Conservation (phyloP, 352 stramenopile species). For the Phytopythium boreale region DNA sequence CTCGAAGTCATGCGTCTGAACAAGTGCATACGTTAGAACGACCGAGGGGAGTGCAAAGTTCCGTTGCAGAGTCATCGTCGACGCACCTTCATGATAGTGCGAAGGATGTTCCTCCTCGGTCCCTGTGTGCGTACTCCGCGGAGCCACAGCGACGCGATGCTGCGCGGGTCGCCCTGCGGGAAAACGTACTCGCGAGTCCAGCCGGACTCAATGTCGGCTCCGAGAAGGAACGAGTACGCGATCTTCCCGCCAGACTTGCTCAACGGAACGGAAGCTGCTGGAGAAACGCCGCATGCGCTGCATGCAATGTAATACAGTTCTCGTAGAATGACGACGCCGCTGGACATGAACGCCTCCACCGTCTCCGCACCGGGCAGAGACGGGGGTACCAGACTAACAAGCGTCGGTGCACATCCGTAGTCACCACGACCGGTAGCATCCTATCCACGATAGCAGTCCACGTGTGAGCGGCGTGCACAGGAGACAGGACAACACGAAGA, state of each 20-base stretch:
- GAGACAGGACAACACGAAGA: too few relatives aligned
- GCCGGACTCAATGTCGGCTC: background rate
- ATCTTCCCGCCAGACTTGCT: background rate
- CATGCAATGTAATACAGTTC: slow-evolving; percentile 8
- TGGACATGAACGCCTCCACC: background rate
- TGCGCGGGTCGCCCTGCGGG: background rate
- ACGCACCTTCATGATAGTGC: slow-evolving; percentile 1
- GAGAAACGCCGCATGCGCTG: background rate
- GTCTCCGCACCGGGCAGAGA: background rate
- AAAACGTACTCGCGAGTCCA: slow-evolving; percentile 1
- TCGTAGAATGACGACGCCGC: background rate
- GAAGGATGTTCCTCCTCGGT: background rate
- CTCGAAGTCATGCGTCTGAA: background rate
- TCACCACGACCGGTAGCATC: background rate
- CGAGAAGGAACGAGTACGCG: slow-evolving; percentile 5
- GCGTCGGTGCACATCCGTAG: too few relatives aligned
- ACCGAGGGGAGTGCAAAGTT: background rate
- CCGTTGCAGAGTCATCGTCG: background rate
- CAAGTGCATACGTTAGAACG: too few relatives aligned
- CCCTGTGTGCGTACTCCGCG: background rate
- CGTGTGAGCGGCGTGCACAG: too few relatives aligned
- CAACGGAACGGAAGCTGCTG: background rate
- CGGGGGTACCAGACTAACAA: too few relatives aligned
- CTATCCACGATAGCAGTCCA: background rate
- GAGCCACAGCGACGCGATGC: background rate